These are phyloP conservation scores for Tetrapisispora iriomotensis DNA, from an alignment of 805 yeast species.

Conservation along the genomic window DNA sequence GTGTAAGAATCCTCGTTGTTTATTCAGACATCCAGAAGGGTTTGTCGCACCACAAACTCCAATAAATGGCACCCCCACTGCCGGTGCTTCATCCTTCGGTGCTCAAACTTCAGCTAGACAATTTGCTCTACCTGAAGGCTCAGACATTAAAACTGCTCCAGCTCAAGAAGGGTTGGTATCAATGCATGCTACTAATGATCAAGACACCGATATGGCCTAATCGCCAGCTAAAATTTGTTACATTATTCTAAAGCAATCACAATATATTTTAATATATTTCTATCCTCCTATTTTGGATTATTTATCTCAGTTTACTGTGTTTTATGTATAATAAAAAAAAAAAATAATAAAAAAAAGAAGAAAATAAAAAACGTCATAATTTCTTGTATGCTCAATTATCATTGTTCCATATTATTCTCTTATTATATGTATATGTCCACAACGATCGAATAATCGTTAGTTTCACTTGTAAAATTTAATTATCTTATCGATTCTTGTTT, in stretches of 20 bases:
- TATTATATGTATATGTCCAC: neutral
- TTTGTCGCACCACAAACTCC: slow-evolving; percentile 32
- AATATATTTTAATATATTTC: neutral
- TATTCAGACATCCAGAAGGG: slow-evolving; percentile 77
- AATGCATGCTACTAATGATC: slow-evolving; percentile 18
- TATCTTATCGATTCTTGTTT: too few species aligned
- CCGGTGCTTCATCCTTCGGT: slow-evolving; percentile 29
- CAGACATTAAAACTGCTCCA: slow-evolving; percentile 61
- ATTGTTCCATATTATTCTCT: too few species aligned
- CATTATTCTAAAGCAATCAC: too few species aligned
- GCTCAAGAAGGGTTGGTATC: slow-evolving; percentile 32
- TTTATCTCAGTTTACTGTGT: neutral
- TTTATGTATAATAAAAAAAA: neutral
- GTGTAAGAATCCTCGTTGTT: slow-evolving; percentile 64
- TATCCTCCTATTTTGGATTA: neutral
- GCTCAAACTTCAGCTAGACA: slow-evolving; percentile 36
- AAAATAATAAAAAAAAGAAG: slow-evolving; percentile 6
- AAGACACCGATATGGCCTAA: slow-evolving; percentile 23
- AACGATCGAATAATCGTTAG: neutral
- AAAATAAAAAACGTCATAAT: too few species aligned
- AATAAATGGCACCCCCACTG: slow-evolving; percentile 13
- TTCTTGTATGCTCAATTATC: too few species aligned
- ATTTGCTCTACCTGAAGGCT: slow-evolving; percentile 70
- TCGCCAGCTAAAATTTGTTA: neutral
- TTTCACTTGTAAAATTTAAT: too few species aligned